Evolutionary conservation across 768 basidiomycete genomes (phyloP).

Genomic region (Suillus plorans): DNA sequence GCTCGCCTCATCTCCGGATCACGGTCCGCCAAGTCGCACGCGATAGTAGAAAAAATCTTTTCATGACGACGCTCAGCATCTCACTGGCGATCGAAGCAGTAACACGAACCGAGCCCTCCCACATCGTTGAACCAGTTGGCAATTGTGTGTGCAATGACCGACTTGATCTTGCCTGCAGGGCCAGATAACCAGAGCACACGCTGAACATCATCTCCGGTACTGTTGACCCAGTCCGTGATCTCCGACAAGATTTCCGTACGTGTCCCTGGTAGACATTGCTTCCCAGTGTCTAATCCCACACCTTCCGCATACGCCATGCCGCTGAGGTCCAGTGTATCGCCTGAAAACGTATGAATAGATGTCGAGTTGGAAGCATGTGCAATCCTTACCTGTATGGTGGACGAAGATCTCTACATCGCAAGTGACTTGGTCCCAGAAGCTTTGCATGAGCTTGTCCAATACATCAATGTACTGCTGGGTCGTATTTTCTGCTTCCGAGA

Average conservation of each 20-base stretch:
- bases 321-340: background rate
- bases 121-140: slow-evolving; percentile 8
- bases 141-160: slow-evolving; percentile 12
- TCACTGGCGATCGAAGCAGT: slow-evolving; percentile 6
- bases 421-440: background rate
- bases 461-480: slow-evolving; percentile 22
- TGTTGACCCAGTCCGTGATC: slow-evolving; percentile 24
- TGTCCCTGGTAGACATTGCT: slow-evolving; percentile 19
- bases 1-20: background rate
- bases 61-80: slow-evolving; percentile 5
- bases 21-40: slow-evolving; percentile 3
- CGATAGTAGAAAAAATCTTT: slow-evolving; percentile 15
- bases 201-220: slow-evolving; percentile 1
- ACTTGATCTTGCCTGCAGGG: background rate
- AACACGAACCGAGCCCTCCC: slow-evolving; percentile 4
- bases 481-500: background rate
- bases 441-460: background rate
- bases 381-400: background rate
- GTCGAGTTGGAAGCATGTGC: background rate
- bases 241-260: slow-evolving; percentile 23
- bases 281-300: background rate
- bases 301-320: background rate
- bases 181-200: background rate
- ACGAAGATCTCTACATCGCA: background rate
- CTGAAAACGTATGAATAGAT: background rate